Evolutionary conservation across 1,284 basidiomycete genomes (phyloP), one percentile per base, ranked within the genome.

Genomic region (Sporisorium exsertum): DNA sequence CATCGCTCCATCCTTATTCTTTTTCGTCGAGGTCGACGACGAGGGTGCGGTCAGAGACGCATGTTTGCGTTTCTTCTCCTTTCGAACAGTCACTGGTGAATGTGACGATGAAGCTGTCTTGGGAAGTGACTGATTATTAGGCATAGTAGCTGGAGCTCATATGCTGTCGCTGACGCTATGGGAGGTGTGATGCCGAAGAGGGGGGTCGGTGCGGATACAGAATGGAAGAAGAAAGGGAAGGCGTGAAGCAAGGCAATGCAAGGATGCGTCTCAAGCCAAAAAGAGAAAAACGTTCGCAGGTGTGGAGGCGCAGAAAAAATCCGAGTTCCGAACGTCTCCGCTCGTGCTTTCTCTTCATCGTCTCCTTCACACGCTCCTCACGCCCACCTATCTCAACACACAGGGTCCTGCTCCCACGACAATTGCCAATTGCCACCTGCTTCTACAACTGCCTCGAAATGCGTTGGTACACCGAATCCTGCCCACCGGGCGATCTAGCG

Each of bases 381-480:
- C 29, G 10, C 10, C 29, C 40, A 33, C 20, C 5, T 16, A 22
- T 24, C n/a, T 37, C 32, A 46, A 12, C 5, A 2, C 43, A 12
- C 20, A 6, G 12, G 43, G 24, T 46, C 43, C 43, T 20, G 42
- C 20, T 8, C 20, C 42, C 3, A 22, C 29, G 3, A 46, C 9
- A 3, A 46, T 15, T 24, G 13, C 15, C 43, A 24, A 42, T 42
- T 42, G 40, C 7, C 40, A 6, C n/a, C 22, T 18, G 16, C 29
- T 7, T 18, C 20, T 29, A 65, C 29, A 66, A 29, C 63, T 66
- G 69, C 56, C 69, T 51, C 32, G 63, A 66, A 9, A 72, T 72
- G 9, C 69, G 59, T 35, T 49, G 45, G 35, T 65, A 72, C 26
- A 72, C 63, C 5, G 63, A 65, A 15, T 66, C 45, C 16, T 16